These are phyloP conservation scores for Talaromyces sp. DNA, from an alignment of 2,329 filamentous ascomycete genomes.

Conservation along the genomic window DNA sequence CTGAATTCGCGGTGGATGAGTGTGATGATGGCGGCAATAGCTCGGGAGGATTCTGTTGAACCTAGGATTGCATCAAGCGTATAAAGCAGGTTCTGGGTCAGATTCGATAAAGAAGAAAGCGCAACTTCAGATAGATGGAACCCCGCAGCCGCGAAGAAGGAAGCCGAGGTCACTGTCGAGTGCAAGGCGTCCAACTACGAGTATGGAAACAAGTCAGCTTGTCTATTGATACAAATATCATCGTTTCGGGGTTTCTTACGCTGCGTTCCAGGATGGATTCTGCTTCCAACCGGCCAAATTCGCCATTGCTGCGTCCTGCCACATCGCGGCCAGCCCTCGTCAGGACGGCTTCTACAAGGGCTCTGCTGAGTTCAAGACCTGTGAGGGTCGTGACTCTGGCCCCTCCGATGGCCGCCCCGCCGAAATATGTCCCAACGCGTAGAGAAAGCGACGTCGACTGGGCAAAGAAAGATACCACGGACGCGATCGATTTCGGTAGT, in stretches of 20 bases:
- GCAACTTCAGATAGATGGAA: conserved; percentile 42
- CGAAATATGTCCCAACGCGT: conserved; percentile 38
- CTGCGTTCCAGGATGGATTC: conserved; percentile 41
- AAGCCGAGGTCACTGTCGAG: conserved; percentile 40
- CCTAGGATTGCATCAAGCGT: conserved; percentile 43
- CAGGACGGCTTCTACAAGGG: conserved; percentile 39
- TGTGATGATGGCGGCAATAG: conserved; percentile 43
- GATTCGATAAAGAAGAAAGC: conserved; percentile 35
- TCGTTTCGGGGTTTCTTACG: conserved; percentile 23
- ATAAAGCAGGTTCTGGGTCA: conserved; percentile 40
- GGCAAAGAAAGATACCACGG: conserved; percentile 38
- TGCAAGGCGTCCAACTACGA: conserved; percentile 38
- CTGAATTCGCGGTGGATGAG: conserved; percentile 41
- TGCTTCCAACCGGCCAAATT: conserved; percentile 34
- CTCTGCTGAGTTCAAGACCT: conserved; percentile 39
- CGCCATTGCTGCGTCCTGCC: conserved; percentile 42
- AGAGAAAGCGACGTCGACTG: conserved; percentile 41
- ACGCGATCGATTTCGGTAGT: conserved; percentile 38
- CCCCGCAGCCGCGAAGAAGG: conserved; percentile 41
- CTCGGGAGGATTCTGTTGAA: conserved; percentile 44
- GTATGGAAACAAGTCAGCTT: conserved; percentile 1
- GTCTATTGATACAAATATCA: background rate
- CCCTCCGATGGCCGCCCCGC: conserved; percentile 38
- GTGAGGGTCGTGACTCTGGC: conserved; percentile 40
- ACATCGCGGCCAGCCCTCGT: conserved; percentile 41